Conservation (phyloP, 257 asterid genomes). For the Cordia subcordata region DNA sequence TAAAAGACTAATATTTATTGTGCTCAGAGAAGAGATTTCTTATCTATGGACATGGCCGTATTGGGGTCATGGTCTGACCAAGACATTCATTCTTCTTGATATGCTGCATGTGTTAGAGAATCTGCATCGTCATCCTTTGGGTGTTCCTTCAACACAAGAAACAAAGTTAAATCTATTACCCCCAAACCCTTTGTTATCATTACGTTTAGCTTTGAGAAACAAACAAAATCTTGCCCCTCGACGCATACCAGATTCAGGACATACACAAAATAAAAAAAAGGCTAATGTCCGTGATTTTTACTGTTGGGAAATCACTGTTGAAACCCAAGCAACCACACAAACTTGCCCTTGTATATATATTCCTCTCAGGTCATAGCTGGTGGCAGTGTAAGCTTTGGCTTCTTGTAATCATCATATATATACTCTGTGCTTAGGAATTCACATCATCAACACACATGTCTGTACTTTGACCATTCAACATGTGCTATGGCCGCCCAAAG, state of each 20-base stretch:
- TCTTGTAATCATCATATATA: conserved; percentile 2
- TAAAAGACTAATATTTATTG: too few species aligned
- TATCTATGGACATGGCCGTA: neutral
- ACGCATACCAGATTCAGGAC: conserved; percentile 33
- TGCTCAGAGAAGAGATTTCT: too few species aligned
- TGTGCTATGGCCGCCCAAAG: too few species aligned
- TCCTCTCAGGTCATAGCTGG: too few species aligned
- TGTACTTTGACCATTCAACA: too few species aligned
- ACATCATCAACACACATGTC: too few species aligned
- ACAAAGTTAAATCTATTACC: conserved; percentile 23
- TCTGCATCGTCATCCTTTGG: conserved; percentile 18
- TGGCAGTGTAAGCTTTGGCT: conserved; percentile 6
- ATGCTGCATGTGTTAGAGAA: conserved; percentile 17
- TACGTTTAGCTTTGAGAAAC: conserved; percentile 11
- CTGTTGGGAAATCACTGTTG: conserved; percentile 13
- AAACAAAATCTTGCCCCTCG: conserved; percentile 22
- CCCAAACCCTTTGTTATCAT: conserved; percentile 12
- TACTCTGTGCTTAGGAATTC: too few species aligned
- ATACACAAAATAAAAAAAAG: neutral
- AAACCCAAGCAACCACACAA: neutral
- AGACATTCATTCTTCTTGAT: conserved; percentile 36
- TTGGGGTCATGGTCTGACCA: conserved; percentile 18
- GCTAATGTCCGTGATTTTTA: conserved; percentile 18
- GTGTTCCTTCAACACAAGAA: conserved; percentile 34
- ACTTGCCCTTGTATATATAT: neutral